Base-by-base conservation (phyloP, 2,329 filamentous ascomycete species). In the Fusarium heterosporum region DNA sequence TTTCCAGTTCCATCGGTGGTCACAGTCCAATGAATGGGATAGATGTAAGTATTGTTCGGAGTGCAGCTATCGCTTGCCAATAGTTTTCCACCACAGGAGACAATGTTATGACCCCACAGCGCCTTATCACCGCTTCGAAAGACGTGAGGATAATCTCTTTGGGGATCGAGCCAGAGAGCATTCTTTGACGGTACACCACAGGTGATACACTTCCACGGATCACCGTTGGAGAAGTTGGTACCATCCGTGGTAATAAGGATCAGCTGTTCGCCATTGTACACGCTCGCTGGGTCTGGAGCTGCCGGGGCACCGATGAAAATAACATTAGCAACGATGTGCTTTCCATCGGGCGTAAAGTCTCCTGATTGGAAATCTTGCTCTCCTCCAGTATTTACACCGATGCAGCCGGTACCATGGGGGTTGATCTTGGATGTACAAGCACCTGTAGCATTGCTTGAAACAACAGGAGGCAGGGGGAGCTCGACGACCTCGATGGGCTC, bases 131-230 rank as follows among this genome's bases (percentile, higher is more conserved):
- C 79, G 54, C 79, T 77, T 3, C 69, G 66, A 49, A 82, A 83
- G 1, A 76, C 72, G 42, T 84, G 80, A 0, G 82, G 80, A 59
- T 84, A 84, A 45, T 53, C 50, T 28, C 19, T 45, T 12, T 53
- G 40, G n/a, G 40, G 50, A 46, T 79, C 79, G 3, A 70, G 50
- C 8, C 72, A 73, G 4, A 68, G 41, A 2, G 73, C 65, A 43
- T 81, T 79, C 29, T 70, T 65, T 3, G 48, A 63, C 0, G 78
- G 75, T 0, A 83, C 74, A 3, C 78, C 81, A 53, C 82, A 84
- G 13, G 54, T 84, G 6, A 84, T 52, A 52, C 82, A 84, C 61
- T 82, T 84, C 81, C 81, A 84, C 0, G 77, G 47, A 59, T 83
- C 80, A 0, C 82, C 82, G 49, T 80, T 82, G 2, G 73, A 45